Evolutionary conservation across 202 grass and related monocot genomes (phyloP), one percentile per base, ranked within the genome.

Genomic region (Musa balbisiana): DNA sequence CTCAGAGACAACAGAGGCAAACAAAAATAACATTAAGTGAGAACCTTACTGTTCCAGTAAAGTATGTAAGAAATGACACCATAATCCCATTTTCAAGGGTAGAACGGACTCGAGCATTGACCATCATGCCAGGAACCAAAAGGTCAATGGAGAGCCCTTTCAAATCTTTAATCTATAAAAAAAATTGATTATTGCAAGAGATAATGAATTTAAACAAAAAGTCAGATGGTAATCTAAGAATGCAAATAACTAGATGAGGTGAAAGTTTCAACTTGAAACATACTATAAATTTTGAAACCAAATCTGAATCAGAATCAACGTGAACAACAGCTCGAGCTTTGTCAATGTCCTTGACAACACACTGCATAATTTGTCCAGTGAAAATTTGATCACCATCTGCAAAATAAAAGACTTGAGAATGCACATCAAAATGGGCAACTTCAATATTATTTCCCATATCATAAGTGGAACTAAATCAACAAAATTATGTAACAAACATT

Each of bases 71-170:
- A 83, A 98, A 98, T 62, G 94, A 98, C 63, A 98, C 43, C 88
- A 98, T 91, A 54, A 98, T 60, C 54, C 94, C 90, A 84, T 93
- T 98, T 79, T 93, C 94, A 82, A 93, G 87, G 53, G 87, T 69
- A 69, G 94, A 89, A 84, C 83, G 81, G 72, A 93, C 85, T 67
- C 87, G 86, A 53, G 94, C 94, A 93, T 86, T 93, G 77, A 98
- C 73, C 90, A 94, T 87, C 91, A 98, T 98, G 54, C 94, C 94
- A 83, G 94, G 94, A 84, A 93, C 86, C 84, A 98, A 79, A 86
- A 91, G 85, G 51, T 98, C 94, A 82, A 98, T 89, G 60, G 94
- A 98, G 73, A 98, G 86, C 33, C 94, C 94, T 75, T 92, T 98
- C 63, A 89, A 64, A 84, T 98, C 88, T 79, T 91, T 93, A 58